phyloP scores from a whole-genome alignment of 2,329 filamentous ascomycete genomes.

The Cladophialophora exuberans region DNA sequence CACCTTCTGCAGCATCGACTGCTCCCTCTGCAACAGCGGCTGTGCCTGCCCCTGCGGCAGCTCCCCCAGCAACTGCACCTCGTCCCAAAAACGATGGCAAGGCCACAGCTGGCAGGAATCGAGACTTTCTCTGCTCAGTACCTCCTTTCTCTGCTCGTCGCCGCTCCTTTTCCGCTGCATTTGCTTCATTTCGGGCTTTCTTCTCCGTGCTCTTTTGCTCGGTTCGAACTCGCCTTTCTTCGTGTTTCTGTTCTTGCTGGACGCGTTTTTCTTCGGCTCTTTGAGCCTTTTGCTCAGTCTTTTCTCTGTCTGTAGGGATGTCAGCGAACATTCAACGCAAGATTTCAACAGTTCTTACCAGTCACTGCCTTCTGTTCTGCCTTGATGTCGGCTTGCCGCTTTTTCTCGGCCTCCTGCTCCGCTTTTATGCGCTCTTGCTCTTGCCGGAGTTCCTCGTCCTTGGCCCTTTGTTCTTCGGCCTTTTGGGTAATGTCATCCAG shows the following conservation, averaged over 20 bases:
- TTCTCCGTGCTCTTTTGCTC: constrained; percentile 31
- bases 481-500: constrained; percentile 82
- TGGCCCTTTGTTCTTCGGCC: constrained; percentile 71
- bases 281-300: constrained; percentile 28
- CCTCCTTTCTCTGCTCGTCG: constrained; percentile 26
- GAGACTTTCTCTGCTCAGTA: constrained; percentile 17
- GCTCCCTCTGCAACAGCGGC: constrained; percentile 14
- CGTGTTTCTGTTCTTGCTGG: constrained; percentile 27
- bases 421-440: constrained; percentile 69
- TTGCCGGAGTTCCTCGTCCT: constrained; percentile 63
- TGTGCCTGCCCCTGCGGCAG: constrained; percentile 13
- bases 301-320: constrained; percentile 27
- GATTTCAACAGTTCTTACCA: constrained; percentile 37
- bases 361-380: constrained; percentile 47
- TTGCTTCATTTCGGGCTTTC: constrained; percentile 24
- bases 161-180: constrained; percentile 19
- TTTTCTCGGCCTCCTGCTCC: constrained; percentile 52
- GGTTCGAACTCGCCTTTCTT: constrained; percentile 22
- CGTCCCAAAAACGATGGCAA: constrained; percentile 24
- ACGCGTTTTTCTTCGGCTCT: constrained; percentile 31
- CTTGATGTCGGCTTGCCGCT: constrained; percentile 43
- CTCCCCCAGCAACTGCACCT: constrained; percentile 14
- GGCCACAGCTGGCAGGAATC: constrained; percentile 18
- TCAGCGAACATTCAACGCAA: constrained; percentile 10
- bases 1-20: constrained; percentile 10